Base-by-base conservation (phyloP, 2,329 filamentous ascomycete genomes). In the Ceratocystis colombiana region DNA sequence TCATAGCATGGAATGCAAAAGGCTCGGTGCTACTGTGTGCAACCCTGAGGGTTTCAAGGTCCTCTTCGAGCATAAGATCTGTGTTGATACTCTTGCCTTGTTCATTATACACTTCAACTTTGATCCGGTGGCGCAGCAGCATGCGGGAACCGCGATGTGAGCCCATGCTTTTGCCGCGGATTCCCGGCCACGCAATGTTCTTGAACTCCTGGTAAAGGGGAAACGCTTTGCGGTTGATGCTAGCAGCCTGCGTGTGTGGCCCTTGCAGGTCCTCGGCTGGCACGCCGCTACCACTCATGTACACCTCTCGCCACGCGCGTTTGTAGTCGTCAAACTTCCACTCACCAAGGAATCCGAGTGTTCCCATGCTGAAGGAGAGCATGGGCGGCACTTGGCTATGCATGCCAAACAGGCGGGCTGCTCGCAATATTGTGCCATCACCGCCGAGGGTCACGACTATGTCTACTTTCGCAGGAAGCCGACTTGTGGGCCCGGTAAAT, bases 241-340 rank as follows among this genome's bases (percentile, higher is more conserved):
- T 67, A 1, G 72, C 72, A 3, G 73, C 73, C 63, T 77, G 76
- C 0, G 77, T 78, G 69, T 75, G 77, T 7, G 73, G 76, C 25
- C 70, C 76, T 33, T 74, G 75, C 25, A 76, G 72, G 64, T 78
- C 80, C 69, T 77, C 79, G 70, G 76, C 76, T 1, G 78, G 74
- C 7, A 83, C 81, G 57, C 78, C 76, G 69, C 81, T 83, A 1
- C 83, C 83, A 71, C 82, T 84, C 88, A 96, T 95, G 77, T 95
- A 96, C 64, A 94, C 90, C 73, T 96, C 90, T 62, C 90, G 81
- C 78, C 95, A 96, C 0, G 94, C 94, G 62, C 89, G 83, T 76
- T 96, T 96, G 77, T 95, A 90, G 72, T 97, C 92, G 5, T 81
- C 80, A 73, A 97, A 97, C 72, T 94, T 95, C 92, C 93, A 99